phyloP scores from a whole-genome alignment of 768 basidiomycete species.

The Hortiboletus flavorubellus region DNA sequence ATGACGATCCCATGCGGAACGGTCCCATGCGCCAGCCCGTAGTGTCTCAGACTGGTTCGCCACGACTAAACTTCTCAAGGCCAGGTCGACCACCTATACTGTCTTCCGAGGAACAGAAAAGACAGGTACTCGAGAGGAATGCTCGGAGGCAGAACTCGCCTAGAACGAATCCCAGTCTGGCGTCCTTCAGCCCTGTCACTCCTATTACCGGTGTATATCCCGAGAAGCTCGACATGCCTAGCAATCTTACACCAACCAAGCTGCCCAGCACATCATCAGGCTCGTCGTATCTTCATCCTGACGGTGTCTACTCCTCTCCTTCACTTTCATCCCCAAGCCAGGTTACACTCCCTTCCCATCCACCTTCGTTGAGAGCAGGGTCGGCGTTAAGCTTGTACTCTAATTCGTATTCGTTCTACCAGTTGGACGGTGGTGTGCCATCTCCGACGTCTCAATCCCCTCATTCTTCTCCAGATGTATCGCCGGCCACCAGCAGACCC shows the following conservation, averaged over 20 bases:
- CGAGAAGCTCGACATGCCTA: not conserved
- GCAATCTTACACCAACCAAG: not conserved
- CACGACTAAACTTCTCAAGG: slow-evolving; percentile 60
- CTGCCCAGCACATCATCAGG: not conserved
- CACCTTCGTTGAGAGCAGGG: slow-evolving; percentile 35
- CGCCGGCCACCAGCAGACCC: slow-evolving; percentile 16
- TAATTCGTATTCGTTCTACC: slow-evolving; percentile 60
- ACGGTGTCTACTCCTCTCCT: slow-evolving; percentile 14
- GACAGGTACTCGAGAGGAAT: slow-evolving; percentile 57
- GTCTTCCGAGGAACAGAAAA: slow-evolving; percentile 39
- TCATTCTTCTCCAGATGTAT: slow-evolving; percentile 11
- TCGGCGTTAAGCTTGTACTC: slow-evolving; percentile 53
- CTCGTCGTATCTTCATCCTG: slow-evolving; percentile 19
- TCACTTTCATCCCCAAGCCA: slow-evolving; percentile 5
- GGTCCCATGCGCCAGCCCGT: slow-evolving; percentile 40
- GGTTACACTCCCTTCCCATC: slow-evolving; percentile 28
- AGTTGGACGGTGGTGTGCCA: slow-evolving; percentile 44
- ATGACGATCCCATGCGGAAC: slow-evolving; percentile 21
- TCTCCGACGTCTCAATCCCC: slow-evolving; percentile 38
- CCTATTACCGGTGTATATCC: slow-evolving; percentile 23
- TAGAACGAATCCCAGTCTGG: slow-evolving; percentile 9
- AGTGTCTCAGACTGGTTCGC: slow-evolving; percentile 25
- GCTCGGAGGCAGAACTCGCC: slow-evolving; percentile 38
- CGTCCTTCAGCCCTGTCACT: slow-evolving; percentile 14
- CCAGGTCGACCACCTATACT: slow-evolving; percentile 49